These are phyloP conservation scores for Pyrenophora teres DNA, from an alignment of 2,329 filamentous ascomycete species.

Conservation along the genomic window DNA sequence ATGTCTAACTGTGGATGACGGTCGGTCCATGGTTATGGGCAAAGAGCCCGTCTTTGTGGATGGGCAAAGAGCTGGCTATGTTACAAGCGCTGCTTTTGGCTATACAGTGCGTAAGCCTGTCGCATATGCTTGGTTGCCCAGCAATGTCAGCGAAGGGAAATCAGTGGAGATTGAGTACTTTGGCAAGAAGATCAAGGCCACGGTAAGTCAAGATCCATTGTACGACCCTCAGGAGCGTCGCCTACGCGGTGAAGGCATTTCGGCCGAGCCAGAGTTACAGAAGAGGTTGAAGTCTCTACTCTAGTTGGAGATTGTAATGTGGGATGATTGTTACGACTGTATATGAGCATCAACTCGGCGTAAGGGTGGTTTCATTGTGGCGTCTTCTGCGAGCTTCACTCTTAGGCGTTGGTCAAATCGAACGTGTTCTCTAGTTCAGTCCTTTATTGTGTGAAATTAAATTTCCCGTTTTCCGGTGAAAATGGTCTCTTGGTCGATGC, in stretches of 20 bases:
- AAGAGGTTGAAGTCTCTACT: conserved; percentile 30
- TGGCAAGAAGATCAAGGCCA: conserved; percentile 59
- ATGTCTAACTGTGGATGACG: conserved; percentile 62
- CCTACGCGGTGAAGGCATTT: conserved; percentile 34
- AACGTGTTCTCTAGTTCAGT: neutral
- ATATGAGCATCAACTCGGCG: conserved; percentile 10
- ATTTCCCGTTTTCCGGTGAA: neutral
- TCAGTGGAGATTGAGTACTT: conserved; percentile 67
- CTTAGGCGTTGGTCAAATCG: neutral
- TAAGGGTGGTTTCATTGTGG: neutral
- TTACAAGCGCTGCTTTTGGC: conserved; percentile 65
- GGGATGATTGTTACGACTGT: conserved; percentile 18
- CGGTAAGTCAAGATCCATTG: conserved; percentile 58
- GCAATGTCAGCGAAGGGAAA: conserved; percentile 53
- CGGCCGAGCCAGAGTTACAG: conserved; percentile 24
- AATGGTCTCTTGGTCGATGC: too few relatives aligned
- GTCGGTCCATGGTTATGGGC: conserved; percentile 61
- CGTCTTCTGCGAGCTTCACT: neutral
- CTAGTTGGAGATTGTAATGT: conserved; percentile 16
- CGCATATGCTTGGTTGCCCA: conserved; percentile 63
- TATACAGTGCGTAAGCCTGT: conserved; percentile 64
- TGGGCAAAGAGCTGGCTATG: conserved; percentile 58
- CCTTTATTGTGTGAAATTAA: neutral
- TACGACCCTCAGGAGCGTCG: conserved; percentile 52
- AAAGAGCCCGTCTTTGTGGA: conserved; percentile 65